Evolutionary conservation across 1,284 basidiomycete genomes (phyloP), one percentile per base, ranked within the genome.

Genomic region (Mrakiaceae sp.): DNA sequence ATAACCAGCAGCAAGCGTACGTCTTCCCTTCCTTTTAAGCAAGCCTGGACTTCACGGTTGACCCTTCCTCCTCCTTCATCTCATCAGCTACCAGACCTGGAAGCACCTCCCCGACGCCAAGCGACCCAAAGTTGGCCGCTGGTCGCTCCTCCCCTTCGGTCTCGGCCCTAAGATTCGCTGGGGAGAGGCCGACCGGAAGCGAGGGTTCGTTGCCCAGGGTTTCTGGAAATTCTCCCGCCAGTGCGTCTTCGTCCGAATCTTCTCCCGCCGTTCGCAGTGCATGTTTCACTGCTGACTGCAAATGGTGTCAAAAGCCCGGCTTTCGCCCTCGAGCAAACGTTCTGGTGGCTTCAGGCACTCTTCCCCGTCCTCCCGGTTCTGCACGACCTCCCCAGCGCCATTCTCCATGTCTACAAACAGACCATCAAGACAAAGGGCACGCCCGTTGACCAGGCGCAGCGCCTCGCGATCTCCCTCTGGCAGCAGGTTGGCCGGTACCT

Each of bases 171-270:
- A 53, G 54, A 58, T 66, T n/a, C 43, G n/a, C 40, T 90, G 83
- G 83, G 83, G 81, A 2, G 78, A 81, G 42, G 80, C 80, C 11
- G 89, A 91, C 72, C 81, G 81, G 0, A 78, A 84, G 68, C 79
- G 90, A 7, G 91, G 91, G 1, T 94, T 94, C 72, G 76, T 86
- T 51, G 89, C 88, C 0, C 80, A 81, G 16, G 90, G 91, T 2
- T 76, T 94, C 3, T 95, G 90, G 89, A 82, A 84, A 1, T 90
- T 85, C 80, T 85, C 83, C 7, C 79, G 91, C 7, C 91, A 95
- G 64, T 65, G 50, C 39, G 62, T 58, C 42, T 2, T 39, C 10
- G 11, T 49, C 12, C 56, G 9, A 9, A 11, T 44, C 49, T 50
- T 44, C 39, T 42, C 16, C 46, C 11, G 5, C 42, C 44, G n/a